Conservation (phyloP, 1,139 yeast species). For the Schwanniomyces etchellsii region DNA sequence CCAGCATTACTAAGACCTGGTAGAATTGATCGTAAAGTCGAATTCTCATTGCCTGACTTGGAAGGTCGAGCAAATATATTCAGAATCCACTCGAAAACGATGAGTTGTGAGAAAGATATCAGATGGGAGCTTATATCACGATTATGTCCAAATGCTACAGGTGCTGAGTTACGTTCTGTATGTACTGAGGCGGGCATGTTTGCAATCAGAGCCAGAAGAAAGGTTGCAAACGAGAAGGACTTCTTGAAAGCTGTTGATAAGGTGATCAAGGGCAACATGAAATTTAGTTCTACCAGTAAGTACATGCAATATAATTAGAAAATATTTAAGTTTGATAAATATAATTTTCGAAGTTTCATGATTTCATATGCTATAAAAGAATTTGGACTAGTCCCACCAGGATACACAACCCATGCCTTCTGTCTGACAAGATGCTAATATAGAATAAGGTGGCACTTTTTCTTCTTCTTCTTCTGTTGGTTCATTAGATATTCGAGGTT, state of each 20-base stretch:
- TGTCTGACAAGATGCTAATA: slow-evolving; percentile 87
- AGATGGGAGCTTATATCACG: slow-evolving; percentile 98
- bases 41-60: slow-evolving; percentile 89
- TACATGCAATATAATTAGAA: slow-evolving; percentile 90
- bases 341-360: not conserved
- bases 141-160: slow-evolving; percentile 95
- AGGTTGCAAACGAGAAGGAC: slow-evolving; percentile 96
- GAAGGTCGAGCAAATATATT: slow-evolving; percentile 97
- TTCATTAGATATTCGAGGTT: slow-evolving; percentile 64
- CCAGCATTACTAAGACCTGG: slow-evolving; percentile 98
- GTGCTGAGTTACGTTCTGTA: slow-evolving; percentile 94
- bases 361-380: not conserved
- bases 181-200: slow-evolving; percentile 99
- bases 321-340: not conserved
- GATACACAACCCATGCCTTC: slow-evolving; percentile 95
- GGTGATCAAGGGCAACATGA: slow-evolving; percentile 97
- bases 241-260: slow-evolving; percentile 95
- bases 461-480: slow-evolving; percentile 26
- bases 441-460: slow-evolving; percentile 70
- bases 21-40: slow-evolving; percentile 96
- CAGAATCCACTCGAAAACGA: slow-evolving; percentile 92
- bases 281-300: slow-evolving; percentile 93
- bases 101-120: slow-evolving; percentile 95
- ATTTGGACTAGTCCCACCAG: slow-evolving; percentile 74
- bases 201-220: slow-evolving; percentile 96